A percentile compares a stretch with the other conserved stretches of the same genome.
Evolutionary conservation across 2,329 filamentous ascomycete species (phyloP).

Genomic region (Colletotrichum sp.): DNA sequence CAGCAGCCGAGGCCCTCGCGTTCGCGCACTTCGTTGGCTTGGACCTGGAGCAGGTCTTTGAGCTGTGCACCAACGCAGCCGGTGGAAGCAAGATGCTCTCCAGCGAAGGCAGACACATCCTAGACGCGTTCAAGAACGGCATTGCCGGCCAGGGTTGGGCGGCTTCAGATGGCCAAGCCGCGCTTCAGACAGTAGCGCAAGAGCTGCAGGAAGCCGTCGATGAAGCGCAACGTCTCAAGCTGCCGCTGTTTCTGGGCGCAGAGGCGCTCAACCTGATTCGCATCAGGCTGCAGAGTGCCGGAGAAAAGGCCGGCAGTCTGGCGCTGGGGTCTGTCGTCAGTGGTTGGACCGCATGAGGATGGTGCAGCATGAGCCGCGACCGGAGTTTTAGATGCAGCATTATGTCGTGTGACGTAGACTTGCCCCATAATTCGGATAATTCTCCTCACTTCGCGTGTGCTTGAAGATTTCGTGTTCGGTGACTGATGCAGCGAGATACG

Average conservation of each 20-base stretch:
- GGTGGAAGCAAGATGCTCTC: slow-evolving; percentile 46
- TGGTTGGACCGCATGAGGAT: neutral
- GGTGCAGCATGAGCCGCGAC: neutral
- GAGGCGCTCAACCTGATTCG: slow-evolving; percentile 42
- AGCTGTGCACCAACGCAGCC: slow-evolving; percentile 50
- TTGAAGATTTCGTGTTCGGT: neutral
- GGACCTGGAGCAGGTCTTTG: slow-evolving; percentile 49
- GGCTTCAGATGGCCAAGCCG: neutral
- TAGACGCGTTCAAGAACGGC: slow-evolving; percentile 26
- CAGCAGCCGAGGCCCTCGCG: slow-evolving; percentile 47
- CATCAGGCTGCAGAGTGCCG: neutral
- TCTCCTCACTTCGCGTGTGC: neutral
- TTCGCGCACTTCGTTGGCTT: slow-evolving; percentile 41
- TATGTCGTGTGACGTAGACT: neutral
- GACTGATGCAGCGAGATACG: neutral
- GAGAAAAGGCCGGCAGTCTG: neutral
- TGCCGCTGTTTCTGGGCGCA: slow-evolving; percentile 44
- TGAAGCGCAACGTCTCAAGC: slow-evolving; percentile 47
- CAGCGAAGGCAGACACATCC: slow-evolving; percentile 40
- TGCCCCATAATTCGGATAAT: neutral
- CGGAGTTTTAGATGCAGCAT: neutral
- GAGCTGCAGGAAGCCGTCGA: slow-evolving; percentile 41
- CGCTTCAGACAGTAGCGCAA: slow-evolving; percentile 30
- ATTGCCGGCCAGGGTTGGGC: neutral
- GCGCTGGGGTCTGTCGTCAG: neutral